phyloP scores from a whole-genome alignment of 306 rosid genomes.

The Fragaria iinumae region DNA sequence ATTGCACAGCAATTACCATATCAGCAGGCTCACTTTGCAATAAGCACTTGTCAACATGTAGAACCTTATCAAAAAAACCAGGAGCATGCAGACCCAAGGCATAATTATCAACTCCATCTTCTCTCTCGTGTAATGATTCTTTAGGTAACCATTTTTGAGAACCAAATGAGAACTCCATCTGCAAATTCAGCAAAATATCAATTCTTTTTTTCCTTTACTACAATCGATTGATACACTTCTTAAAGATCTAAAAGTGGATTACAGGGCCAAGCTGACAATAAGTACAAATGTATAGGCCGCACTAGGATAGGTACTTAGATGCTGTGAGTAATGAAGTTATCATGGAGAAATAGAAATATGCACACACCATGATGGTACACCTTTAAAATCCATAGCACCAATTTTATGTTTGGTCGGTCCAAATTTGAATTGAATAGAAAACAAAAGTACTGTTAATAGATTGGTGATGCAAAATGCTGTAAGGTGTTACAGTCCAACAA shows the following conservation, averaged over 20 bases:
- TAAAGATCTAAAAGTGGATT: background rate
- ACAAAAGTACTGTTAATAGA: background rate
- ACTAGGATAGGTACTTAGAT: background rate
- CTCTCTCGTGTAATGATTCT: constrained; percentile 48
- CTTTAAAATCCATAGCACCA: background rate
- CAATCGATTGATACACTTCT: background rate
- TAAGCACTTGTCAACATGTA: constrained; percentile 74
- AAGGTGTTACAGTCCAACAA: background rate
- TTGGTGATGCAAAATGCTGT: background rate
- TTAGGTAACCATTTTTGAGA: constrained; percentile 68
- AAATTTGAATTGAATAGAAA: background rate
- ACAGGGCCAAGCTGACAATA: background rate
- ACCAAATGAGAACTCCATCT: constrained; percentile 99
- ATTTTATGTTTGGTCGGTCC: background rate
- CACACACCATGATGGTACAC: background rate
- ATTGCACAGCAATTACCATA: constrained; percentile 43
- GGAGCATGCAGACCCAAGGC: constrained; percentile 65
- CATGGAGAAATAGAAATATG: background rate
- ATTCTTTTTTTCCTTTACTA: background rate
- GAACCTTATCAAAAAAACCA: constrained; percentile 73
- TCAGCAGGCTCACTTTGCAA: constrained; percentile 77
- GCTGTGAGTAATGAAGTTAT: constrained; percentile 6
- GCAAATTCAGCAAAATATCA: constrained; percentile 30
- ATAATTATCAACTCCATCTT: constrained; percentile 41
- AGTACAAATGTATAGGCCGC: background rate